Base-by-base conservation (phyloP, 768 basidiomycete genomes). In the Hypholoma sublateritium region DNA sequence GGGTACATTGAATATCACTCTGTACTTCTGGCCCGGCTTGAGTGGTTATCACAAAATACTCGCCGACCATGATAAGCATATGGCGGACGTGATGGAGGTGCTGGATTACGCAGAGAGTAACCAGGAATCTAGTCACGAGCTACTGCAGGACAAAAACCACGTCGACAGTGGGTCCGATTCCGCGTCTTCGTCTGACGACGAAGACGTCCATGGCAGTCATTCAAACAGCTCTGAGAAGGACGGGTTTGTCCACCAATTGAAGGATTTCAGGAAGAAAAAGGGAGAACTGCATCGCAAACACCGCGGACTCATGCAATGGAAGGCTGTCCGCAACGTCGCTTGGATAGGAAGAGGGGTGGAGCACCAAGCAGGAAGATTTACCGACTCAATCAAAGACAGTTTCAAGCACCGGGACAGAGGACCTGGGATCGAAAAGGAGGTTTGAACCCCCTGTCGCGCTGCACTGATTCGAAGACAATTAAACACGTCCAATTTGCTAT, bases 241-340 rank as follows among this genome's bases (percentile, higher is more conserved):
- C 19, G 67, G 68, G 9, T 22, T 66, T 35, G 53, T 72, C 8
- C 65, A 63, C 24, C 71, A 71, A 59, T 50, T 79, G 34, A 76
- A 74, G 65, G 67, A 78, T n/a, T 80, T 73, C 68, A 71, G 71
- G 57, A 69, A 74, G 61, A 70, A 73, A 49, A 72, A 79, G 60
- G 71, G 70, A 39, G 75, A 80, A 61, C 65, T 81, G 56, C 78
- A 80, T 62, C 67, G 74, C 46, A 80, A 83, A 62, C 80, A 88
- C 64, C 78, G 82, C 4, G 85, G 86, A 2, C 67, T 88, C 47
- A 84, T 87, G 82, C 85, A 87, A 67, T 79, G 80, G 69, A 79
- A 80, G 59, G 77, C 76, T 6, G 76, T 74, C 53, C 72, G 86
- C 53, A 86, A 84, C 16, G 72, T 83, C 24, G 78, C 77, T 45